Evolutionary conservation across 176 grass and related monocot species (phyloP).

Genomic region (Otatea glauca): DNA sequence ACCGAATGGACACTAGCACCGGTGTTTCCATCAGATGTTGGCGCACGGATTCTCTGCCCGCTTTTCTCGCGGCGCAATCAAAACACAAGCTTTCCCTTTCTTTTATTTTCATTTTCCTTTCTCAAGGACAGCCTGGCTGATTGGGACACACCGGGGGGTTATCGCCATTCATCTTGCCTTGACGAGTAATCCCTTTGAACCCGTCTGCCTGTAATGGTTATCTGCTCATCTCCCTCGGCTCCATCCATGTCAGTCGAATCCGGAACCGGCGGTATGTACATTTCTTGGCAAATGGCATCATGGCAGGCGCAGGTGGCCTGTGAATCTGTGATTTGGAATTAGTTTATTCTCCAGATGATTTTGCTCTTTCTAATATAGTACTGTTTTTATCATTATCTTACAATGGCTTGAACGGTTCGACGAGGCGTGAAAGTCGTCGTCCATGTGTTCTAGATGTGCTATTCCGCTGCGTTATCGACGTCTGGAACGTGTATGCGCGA

Average conservation of each 20-base stretch:
- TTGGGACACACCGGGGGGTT: conserved; percentile 47
- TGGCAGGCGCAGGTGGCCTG: too few species aligned
- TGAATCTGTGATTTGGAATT: background rate
- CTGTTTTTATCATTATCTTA: conserved; percentile 25
- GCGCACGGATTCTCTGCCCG: conserved; percentile 13
- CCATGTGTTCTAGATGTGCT: background rate
- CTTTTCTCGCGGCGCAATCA: conserved; percentile 53
- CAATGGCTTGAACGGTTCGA: conserved; percentile 36
- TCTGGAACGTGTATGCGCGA: background rate
- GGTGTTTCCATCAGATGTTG: conserved; percentile 30
- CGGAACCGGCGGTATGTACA: background rate
- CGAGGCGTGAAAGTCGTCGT: conserved; percentile 21
- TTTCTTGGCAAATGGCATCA: too few species aligned
- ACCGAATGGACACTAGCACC: background rate
- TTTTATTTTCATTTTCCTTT: conserved; percentile 29
- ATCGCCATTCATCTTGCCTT: conserved; percentile 55
- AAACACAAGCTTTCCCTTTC: conserved; percentile 17
- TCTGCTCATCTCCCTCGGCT: conserved; percentile 24
- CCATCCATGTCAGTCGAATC: background rate
- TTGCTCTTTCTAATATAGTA: background rate
- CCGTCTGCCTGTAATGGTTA: conserved; percentile 35
- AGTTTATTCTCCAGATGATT: background rate
- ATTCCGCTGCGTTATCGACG: background rate
- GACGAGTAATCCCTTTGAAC: conserved; percentile 32
- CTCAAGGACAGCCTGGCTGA: conserved; percentile 62